These are phyloP conservation scores for Gamsiella multidivaricata DNA, from an alignment of 192 early-diverging fungal species.

Conservation along the genomic window DNA sequence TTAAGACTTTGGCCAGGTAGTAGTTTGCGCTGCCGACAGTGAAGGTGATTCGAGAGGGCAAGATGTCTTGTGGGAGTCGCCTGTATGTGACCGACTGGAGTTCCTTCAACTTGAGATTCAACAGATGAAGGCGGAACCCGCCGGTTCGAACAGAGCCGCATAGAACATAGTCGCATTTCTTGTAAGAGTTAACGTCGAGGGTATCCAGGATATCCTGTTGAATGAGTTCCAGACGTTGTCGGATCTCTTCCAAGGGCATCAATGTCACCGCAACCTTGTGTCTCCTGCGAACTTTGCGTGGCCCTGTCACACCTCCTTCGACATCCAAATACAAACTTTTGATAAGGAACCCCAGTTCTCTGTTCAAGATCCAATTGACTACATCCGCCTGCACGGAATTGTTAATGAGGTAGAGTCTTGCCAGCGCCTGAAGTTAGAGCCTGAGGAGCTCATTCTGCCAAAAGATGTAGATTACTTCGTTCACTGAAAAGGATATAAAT, in stretches of 20 bases:
- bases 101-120: slow-evolving; percentile 17
- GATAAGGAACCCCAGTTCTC: neutral
- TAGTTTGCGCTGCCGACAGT: neutral
- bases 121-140: slow-evolving; percentile 17
- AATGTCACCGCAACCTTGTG: neutral
- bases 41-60: neutral
- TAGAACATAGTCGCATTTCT: slow-evolving; percentile 8
- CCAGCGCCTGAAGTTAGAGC: neutral
- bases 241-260: slow-evolving; percentile 1
- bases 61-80: neutral
- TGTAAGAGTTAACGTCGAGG: neutral
- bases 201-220: neutral
- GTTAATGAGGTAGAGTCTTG: neutral
- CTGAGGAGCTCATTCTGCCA: too few relatives aligned
- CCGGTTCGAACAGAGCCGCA: slow-evolving; percentile 13
- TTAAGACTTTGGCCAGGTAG: slow-evolving; percentile 13
- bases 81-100: slow-evolving; percentile 14
- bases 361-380: neutral
- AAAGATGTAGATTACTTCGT: too few relatives aligned
- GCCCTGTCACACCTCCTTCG: neutral
- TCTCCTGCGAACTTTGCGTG: neutral
- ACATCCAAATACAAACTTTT: neutral
- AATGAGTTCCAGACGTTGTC: neutral
- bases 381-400: neutral
- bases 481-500: too few relatives aligned